Percentiles rank a stretch among this genome's conserved stretches.
Conservation (phyloP, 257 asterid species). For the Paraleonurus japonicus region DNA sequence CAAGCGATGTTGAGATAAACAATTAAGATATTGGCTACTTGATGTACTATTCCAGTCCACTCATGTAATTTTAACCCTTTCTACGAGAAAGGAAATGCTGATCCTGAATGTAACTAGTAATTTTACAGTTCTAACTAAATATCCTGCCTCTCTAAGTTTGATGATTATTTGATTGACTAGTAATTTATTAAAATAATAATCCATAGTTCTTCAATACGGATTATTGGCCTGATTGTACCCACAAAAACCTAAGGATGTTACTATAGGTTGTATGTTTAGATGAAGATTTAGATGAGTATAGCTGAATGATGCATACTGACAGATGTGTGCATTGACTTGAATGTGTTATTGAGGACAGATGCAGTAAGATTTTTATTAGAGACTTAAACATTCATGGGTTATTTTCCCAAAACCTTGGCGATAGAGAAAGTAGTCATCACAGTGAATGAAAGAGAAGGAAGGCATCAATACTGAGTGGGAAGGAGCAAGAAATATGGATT, state of each 20-base stretch:
- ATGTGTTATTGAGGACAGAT: background rate
- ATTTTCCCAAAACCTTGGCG: background rate
- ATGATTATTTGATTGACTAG: slow-evolving; percentile 9
- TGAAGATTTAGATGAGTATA: background rate
- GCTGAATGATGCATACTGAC: background rate
- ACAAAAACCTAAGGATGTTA: background rate
- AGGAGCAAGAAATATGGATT: background rate
- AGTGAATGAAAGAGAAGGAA: background rate
- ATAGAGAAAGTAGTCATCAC: background rate
- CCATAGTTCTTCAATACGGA: background rate
- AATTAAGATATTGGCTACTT: background rate
- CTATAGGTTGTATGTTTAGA: background rate
- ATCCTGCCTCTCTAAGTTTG: background rate
- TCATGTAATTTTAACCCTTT: background rate
- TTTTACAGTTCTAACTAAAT: background rate
- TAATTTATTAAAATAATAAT: background rate
- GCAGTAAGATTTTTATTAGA: background rate
- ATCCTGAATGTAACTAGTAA: background rate
- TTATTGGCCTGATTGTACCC: background rate
- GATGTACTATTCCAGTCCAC: background rate
- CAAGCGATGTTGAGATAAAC: background rate
- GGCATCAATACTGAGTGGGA: background rate
- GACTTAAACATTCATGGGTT: background rate
- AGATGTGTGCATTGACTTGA: background rate
- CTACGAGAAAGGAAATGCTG: background rate